Base-by-base conservation (phyloP, 2,329 filamentous ascomycete genomes). In the Dothidotthia symphoricarpi region DNA sequence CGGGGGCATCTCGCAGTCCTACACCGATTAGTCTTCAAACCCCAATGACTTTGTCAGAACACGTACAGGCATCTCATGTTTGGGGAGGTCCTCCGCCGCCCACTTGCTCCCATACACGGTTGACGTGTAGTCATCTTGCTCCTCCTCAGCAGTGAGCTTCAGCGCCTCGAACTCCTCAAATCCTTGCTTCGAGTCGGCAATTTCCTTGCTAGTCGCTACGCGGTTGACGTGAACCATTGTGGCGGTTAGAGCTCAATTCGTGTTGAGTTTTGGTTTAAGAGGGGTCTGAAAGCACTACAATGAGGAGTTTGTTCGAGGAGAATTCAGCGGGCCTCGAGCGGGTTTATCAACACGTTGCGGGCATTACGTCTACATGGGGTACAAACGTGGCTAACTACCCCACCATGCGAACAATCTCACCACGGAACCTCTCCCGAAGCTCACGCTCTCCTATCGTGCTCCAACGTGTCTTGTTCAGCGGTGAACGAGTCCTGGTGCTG, bases 41-140 rank as follows among this genome's bases (percentile, higher is more conserved):
- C 13, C 24, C 13, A 22, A 7, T n/a, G 25, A 7, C 11, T 27
- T 13, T 16, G 29, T 16, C 5, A 11, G 9, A 16, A 32, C 17
- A 14, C 71, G 60, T 57, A 95, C 88, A 1, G 91, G 89, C 81
- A 97, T 96, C 71, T 89, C 85, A 61, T 86, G 75, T 61, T 78
- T 80, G 17, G 90, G 89, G 28, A 97, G 75, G 58, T 95, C 88
- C 61, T 85, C 74, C 22, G 80, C 78, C 15, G 91, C 91, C 63
- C 88, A 96, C 48, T 77, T 81, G 47, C 86, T 90, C 61, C 90
- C 91, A 63, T 96, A 97, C 57, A 96, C 87, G 48, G 83, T 89
- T 27, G 85, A 83, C 36, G 82, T 85, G 71, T 83, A 84, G 61
- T 75, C 71, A 62, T 69, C 78, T 48, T 55, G 64, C 47, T 44